phyloP scores from a whole-genome alignment of 768 basidiomycete species.

The Sarcodon aspratus region DNA sequence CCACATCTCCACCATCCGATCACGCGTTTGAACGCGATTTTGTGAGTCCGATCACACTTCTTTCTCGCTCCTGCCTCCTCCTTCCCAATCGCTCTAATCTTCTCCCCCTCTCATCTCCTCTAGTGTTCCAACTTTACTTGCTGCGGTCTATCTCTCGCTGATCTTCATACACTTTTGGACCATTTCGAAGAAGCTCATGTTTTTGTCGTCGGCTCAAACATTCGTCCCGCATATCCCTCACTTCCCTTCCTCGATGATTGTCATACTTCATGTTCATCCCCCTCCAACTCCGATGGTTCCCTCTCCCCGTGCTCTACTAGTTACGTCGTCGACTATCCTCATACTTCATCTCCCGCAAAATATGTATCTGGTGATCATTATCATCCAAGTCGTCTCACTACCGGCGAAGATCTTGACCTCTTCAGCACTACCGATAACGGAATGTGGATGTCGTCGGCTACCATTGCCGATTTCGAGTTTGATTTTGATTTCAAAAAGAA shows the following conservation, averaged over 20 bases:
- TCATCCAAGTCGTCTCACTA: no score
- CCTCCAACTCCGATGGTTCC: conserved; percentile 4
- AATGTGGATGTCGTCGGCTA: background rate
- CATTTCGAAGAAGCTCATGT: conserved; percentile 37
- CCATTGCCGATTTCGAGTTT: background rate
- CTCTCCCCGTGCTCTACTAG: conserved; percentile 7
- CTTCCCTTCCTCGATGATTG: background rate
- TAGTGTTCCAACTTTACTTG: conserved; percentile 37
- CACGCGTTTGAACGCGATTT: background rate
- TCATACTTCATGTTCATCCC: conserved; percentile 4
- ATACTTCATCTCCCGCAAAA: conserved; percentile 14
- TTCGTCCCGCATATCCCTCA: conserved; percentile 22
- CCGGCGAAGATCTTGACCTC: no score
- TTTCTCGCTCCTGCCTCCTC: no score
- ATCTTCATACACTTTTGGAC: conserved; percentile 38
- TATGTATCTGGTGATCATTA: no score
- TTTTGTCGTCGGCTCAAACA: conserved; percentile 17
- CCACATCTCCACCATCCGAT: background rate
- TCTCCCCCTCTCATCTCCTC: background rate
- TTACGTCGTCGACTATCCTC: conserved; percentile 19
- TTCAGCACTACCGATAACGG: no score
- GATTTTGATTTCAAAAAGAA: background rate
- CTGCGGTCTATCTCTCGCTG: conserved; percentile 31
- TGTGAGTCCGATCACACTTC: background rate
- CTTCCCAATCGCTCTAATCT: background rate